These are phyloP conservation scores for Cucurbitaria berberidis DNA, from an alignment of 2,329 filamentous ascomycete genomes.

Conservation along the genomic window DNA sequence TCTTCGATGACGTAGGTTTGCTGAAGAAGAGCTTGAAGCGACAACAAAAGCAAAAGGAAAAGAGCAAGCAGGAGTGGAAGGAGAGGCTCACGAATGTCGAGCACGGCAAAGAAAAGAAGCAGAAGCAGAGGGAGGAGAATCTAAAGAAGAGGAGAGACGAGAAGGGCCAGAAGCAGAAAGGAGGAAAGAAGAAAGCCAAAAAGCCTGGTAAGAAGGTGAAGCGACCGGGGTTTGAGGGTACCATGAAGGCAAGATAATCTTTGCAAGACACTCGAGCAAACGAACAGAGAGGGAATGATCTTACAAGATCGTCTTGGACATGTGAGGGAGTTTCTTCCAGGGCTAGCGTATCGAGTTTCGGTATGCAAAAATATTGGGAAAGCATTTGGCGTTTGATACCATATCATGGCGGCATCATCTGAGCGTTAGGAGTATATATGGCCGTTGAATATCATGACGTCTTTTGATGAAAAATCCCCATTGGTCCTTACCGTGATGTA, in stretches of 20 bases:
- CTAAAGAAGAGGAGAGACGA: slow-evolving; percentile 77
- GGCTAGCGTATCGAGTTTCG: background rate
- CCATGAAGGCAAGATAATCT: slow-evolving; percentile 61
- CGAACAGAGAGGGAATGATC: background rate
- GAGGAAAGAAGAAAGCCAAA: slow-evolving; percentile 61
- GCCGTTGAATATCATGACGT: slow-evolving; percentile 31
- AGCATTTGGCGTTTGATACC: slow-evolving; percentile 42
- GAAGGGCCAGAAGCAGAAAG: slow-evolving; percentile 81
- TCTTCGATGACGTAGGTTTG: slow-evolving; percentile 82
- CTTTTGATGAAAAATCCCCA: no score
- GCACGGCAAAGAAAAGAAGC: slow-evolving; percentile 56
- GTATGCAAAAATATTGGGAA: slow-evolving; percentile 21
- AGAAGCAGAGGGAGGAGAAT: slow-evolving; percentile 59
- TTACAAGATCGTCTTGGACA: background rate
- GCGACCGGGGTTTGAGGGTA: slow-evolving; percentile 67
- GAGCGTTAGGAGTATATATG: slow-evolving; percentile 32
- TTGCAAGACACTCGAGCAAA: background rate
- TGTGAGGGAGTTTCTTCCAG: background rate
- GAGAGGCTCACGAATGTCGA: slow-evolving; percentile 54
- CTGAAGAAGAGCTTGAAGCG: slow-evolving; percentile 92
- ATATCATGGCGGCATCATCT: slow-evolving; percentile 32
- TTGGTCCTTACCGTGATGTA: no score
- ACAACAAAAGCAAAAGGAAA: slow-evolving; percentile 87
- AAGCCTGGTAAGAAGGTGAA: slow-evolving; percentile 62
- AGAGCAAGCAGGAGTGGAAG: slow-evolving; percentile 85